phyloP scores from a whole-genome alignment of 1,139 yeast genomes.

The Pneumocystis oryctolagi region DNA sequence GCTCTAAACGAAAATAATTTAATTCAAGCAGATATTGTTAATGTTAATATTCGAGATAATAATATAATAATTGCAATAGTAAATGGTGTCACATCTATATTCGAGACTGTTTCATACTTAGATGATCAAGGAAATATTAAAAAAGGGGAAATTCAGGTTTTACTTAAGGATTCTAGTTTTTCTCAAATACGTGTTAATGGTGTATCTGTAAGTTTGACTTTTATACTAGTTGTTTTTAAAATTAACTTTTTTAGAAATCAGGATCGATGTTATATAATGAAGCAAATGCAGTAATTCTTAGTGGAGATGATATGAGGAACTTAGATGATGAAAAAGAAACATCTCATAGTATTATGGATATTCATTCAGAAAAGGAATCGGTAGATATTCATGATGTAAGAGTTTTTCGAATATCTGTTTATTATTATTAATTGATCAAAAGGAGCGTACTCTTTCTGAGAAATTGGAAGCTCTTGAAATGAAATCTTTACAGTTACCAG shows the following conservation, averaged over 20 bases:
- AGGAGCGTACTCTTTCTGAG: constrained; percentile 27
- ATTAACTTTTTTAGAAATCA: neutral
- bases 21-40: constrained; percentile 29
- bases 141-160: constrained; percentile 62
- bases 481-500: constrained; percentile 15
- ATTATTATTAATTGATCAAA: too few relatives aligned
- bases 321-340: neutral
- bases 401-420: too few relatives aligned
- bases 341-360: neutral
- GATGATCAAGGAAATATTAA: constrained; percentile 31
- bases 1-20: constrained; percentile 34
- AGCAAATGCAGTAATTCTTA: neutral
- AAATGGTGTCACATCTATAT: constrained; percentile 38
- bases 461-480: constrained; percentile 29
- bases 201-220: neutral
- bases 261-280: neutral
- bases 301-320: neutral
- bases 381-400: neutral
- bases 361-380: neutral
- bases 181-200: constrained; percentile 12
- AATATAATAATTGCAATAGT: constrained; percentile 49
- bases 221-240: neutral
- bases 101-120: constrained; percentile 40
- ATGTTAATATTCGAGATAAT: constrained; percentile 30
- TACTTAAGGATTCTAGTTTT: constrained; percentile 20